Base-by-base conservation (phyloP, 257 asterid species). In the Gynochthodes officinalis region DNA sequence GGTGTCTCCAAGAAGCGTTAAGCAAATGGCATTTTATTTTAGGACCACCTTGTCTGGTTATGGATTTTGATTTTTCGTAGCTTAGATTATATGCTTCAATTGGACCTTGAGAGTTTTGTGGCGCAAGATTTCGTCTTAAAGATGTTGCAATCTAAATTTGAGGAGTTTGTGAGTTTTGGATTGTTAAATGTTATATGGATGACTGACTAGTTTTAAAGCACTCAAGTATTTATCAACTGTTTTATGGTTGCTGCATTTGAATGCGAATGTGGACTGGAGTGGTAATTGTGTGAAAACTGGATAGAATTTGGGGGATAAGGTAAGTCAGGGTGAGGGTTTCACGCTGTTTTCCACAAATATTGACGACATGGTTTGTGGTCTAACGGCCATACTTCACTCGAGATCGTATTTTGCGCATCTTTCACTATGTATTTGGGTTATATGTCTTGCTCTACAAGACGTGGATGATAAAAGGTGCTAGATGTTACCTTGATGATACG, bases 1-100 rank as follows among this genome's bases (percentile, higher is more conserved):
- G 98, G 98, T 86, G 98, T 92, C 76, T 92, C 96, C 71, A 92
- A 92, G 94, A 92, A 92, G 89, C 85, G 98, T 81, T 92, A 49
- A 82, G 73, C 71, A 1, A n/a, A 18, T 62, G 50, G 21, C 12
- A 1, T 71, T 53, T 58, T 42, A 5, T 30, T 21, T 12, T 58
- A 35, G 54, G 50, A 60, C 52, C 27, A n/a, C 62, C 40, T 65
- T 13, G 39, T 67, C 39, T 2, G 5, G 58, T 73, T 58, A 2
- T 60, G 75, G 35, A 28, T 43, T 71, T 53, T 60, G 32, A 61
- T 52, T 48, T 35, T 57, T 48, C 54, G 27, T 42, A 57, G 57
- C 39, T 62, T n/a, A 61, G 52, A 75, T 40, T 7, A 62, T 7
- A 62, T 40, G 49, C 16, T 23, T n/a, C n/a, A 42, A 44, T 58